A percentile compares a stretch with the other conserved stretches of the same genome.
phyloP scores from a whole-genome alignment of 345 rosid genomes.

The Syzygium oleosum region DNA sequence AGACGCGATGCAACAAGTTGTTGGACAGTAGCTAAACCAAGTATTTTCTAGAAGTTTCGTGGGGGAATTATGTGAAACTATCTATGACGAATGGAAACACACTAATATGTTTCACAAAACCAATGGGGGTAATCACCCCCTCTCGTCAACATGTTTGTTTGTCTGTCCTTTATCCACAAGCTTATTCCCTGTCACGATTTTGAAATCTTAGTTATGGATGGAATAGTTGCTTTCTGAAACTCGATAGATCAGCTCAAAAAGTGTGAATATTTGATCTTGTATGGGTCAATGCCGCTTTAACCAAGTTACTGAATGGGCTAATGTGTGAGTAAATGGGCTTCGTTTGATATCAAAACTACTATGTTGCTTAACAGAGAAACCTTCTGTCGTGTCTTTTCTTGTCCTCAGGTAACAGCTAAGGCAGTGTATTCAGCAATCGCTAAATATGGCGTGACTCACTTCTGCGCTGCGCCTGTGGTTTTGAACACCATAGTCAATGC shows the following conservation, averaged over 20 bases:
- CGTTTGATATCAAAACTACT: too few species aligned
- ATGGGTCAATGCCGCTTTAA: not conserved
- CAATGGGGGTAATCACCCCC: not conserved
- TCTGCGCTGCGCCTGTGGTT: conserved; percentile 92
- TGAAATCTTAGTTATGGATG: not conserved
- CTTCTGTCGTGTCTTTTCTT: not conserved
- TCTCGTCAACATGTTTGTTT: not conserved
- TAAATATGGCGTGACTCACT: conserved; percentile 64
- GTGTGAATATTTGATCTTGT: not conserved
- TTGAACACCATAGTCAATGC: conserved; percentile 80
- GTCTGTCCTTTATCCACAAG: not conserved
- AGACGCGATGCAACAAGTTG: not conserved
- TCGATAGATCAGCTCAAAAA: not conserved
- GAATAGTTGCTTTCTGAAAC: not conserved
- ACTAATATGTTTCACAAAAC: not conserved
- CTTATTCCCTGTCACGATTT: not conserved
- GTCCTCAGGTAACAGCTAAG: conserved; percentile 67
- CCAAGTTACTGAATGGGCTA: not conserved
- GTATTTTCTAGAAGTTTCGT: not conserved
- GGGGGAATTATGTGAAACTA: not conserved
- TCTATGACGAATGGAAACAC: not conserved
- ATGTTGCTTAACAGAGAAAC: not conserved
- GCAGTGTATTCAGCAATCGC: conserved; percentile 74
- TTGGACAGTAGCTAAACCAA: not conserved
- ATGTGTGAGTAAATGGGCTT: not conserved